Evolutionary conservation across 139 green algal species (phyloP).

Genomic region (Desmodesmus armatus): DNA sequence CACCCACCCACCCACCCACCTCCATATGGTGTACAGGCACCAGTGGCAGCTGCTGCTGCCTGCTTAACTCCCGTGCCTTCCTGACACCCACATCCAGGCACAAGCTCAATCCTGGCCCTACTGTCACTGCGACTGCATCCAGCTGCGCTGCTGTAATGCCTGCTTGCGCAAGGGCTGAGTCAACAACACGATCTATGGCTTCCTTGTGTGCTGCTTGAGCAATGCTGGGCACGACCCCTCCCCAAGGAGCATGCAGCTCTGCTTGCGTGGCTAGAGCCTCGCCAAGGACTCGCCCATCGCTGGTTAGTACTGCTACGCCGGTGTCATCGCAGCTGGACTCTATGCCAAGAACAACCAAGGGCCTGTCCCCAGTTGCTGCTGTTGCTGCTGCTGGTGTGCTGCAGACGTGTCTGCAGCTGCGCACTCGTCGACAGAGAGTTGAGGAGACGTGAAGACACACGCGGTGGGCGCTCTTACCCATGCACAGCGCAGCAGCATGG

Average conservation of each 20-base stretch:
- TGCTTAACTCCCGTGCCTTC: conserved; percentile 87
- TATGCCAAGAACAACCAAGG: conserved; percentile 89
- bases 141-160: conserved; percentile 64
- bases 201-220: conserved; percentile 89
- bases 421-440: neutral
- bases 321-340: conserved; percentile 98
- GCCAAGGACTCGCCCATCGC: conserved; percentile 80
- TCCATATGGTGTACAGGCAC: conserved; percentile 98
- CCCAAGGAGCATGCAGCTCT: conserved; percentile 92
- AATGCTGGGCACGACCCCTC: conserved; percentile 95
- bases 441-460: neutral
- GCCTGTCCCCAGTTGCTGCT: neutral
- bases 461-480: neutral
- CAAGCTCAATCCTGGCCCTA: conserved; percentile 94
- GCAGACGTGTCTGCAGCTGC: neutral
- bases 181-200: conserved; percentile 93
- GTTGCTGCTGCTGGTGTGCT: conserved; percentile 8
- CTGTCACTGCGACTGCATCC: conserved; percentile 92
- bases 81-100: conserved; percentile 95
- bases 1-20: no score
- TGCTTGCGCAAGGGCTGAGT: conserved; percentile 70
- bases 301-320: conserved; percentile 87
- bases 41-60: conserved; percentile 74
- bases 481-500: neutral
- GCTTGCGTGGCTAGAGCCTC: conserved; percentile 83